A percentile compares a stretch with the other conserved stretches of the same genome.
Evolutionary conservation across 768 basidiomycete genomes (phyloP).

Genomic region (Lenzites betulinus): DNA sequence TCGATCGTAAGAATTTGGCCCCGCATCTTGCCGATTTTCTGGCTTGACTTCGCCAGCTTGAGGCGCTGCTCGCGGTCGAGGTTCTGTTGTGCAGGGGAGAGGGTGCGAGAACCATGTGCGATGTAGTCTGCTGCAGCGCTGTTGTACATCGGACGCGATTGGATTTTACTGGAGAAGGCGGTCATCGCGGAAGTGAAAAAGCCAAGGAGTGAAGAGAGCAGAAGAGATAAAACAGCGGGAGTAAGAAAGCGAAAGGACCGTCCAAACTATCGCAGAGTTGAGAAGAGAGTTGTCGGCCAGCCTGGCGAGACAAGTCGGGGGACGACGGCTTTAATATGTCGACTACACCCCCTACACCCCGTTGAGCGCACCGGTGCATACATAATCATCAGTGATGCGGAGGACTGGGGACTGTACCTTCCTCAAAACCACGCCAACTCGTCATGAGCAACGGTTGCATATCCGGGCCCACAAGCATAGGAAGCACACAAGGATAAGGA

Average conservation of each 20-base stretch:
- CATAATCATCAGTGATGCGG: slow-evolving; percentile 5
- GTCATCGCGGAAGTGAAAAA: not conserved
- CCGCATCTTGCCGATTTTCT: slow-evolving; percentile 20
- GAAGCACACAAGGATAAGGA: too few species aligned
- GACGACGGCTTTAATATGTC: not conserved
- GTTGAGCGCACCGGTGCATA: slow-evolving; percentile 1
- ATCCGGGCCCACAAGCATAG: not conserved
- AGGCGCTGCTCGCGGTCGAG: slow-evolving; percentile 21
- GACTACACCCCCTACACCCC: not conserved
- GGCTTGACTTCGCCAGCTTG: slow-evolving; percentile 18
- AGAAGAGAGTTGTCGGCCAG: slow-evolving; percentile 16
- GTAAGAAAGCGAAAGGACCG: slow-evolving; percentile 8
- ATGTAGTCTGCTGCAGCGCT: slow-evolving; percentile 12
- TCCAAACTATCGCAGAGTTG: slow-evolving; percentile 7
- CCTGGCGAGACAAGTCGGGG: slow-evolving; percentile 18
- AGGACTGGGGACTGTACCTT: not conserved
- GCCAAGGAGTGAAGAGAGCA: not conserved
- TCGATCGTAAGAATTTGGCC: slow-evolving; percentile 20
- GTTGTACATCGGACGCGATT: slow-evolving; percentile 5
- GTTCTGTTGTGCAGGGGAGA: slow-evolving; percentile 14
- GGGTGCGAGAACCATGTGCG: slow-evolving; percentile 10
- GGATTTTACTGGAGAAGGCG: not conserved
- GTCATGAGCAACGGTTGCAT: too few species aligned
- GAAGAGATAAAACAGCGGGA: not conserved
- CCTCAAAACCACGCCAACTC: too few species aligned